A percentile compares a stretch with the other conserved stretches of the same genome.
Evolutionary conservation across 2,329 filamentous ascomycete species (phyloP).

Genomic region (Pezicula rhizophila): DNA sequence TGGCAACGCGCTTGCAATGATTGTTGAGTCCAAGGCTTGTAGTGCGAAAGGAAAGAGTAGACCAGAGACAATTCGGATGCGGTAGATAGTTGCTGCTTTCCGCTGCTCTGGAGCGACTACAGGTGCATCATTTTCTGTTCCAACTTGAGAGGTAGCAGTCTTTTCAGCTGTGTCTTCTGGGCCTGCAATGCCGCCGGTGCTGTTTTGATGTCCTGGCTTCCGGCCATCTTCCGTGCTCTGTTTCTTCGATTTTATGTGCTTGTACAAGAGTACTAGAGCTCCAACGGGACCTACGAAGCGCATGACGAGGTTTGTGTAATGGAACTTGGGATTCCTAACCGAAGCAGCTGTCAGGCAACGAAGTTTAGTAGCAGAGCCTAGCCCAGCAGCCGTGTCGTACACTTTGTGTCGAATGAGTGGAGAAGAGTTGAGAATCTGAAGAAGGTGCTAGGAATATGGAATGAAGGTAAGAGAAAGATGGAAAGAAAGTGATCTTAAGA

Average conservation of each 20-base stretch:
- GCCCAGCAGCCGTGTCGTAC: background rate
- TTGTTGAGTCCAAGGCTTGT: constrained; percentile 57
- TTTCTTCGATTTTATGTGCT: background rate
- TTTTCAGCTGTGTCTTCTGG: background rate
- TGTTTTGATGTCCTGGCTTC: background rate
- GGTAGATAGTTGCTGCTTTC: constrained; percentile 33
- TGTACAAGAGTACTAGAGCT: background rate
- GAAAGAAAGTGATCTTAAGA: background rate
- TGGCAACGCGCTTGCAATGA: constrained; percentile 52
- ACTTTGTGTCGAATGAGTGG: background rate
- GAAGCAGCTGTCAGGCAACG: too few relatives aligned
- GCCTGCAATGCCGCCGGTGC: background rate
- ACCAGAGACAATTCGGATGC: constrained; percentile 52
- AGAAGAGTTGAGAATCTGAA: background rate
- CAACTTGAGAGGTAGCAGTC: background rate
- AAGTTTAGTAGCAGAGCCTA: background rate
- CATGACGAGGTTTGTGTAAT: background rate
- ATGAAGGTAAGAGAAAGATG: background rate
- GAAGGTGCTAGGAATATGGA: too few relatives aligned
- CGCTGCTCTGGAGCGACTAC: constrained; percentile 21
- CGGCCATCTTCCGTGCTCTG: background rate
- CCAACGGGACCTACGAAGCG: background rate
- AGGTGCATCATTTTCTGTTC: constrained; percentile 1
- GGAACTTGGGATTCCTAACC: background rate
- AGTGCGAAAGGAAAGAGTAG: constrained; percentile 54